Evolutionary conservation across 352 stramenopile species (phyloP), one percentile per base, ranked within the genome.

Genomic region (Phytophthora pseudosyringae): DNA sequence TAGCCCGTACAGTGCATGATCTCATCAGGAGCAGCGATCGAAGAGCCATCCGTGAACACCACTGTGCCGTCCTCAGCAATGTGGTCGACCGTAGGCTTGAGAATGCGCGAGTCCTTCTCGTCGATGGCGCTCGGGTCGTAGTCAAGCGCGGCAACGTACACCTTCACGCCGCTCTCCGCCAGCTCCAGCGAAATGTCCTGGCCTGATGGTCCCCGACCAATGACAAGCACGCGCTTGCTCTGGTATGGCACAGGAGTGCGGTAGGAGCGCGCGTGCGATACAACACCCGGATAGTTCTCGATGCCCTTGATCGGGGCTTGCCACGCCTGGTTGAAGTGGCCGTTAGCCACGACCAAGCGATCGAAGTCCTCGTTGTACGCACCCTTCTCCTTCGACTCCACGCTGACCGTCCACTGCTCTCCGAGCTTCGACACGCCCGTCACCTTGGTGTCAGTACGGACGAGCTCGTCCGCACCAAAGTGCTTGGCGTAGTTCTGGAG

Each of bases 1-100:
- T 92, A 92, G 1, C 81, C 83, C 10, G 80, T 90, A 67, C 80
- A 89, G 66, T 79, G 79, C 71, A 92, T 88, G 59, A 92, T 67
- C 60, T 87, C 83, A 45, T 92, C 81, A 5, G 75, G 73, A 3
- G 78, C 36, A 25, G 55, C 35, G 18, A 86, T 66, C 5, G 61
- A 72, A 16, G 77, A 78, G 3, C 69, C 76, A 48, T 92, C 81
- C 16, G 56, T 66, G 59, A 90, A 90, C 16, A 78, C 63, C 5
- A 92, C 54, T 0, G 49, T 63, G 16, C 81, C 78, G 46, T 86
- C 67, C 1, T 57, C 26, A 12, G 64, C 53, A 38, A 92, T 73
- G 55, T 58, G 56, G 18, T 77, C 68, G 25, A 90, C 76, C 7
- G 67, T 25, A 12, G 81, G 75, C 51, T 90, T 90, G 8, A 90